Conservation (phyloP, 768 basidiomycete species). For the Amylocystis lapponica region DNA sequence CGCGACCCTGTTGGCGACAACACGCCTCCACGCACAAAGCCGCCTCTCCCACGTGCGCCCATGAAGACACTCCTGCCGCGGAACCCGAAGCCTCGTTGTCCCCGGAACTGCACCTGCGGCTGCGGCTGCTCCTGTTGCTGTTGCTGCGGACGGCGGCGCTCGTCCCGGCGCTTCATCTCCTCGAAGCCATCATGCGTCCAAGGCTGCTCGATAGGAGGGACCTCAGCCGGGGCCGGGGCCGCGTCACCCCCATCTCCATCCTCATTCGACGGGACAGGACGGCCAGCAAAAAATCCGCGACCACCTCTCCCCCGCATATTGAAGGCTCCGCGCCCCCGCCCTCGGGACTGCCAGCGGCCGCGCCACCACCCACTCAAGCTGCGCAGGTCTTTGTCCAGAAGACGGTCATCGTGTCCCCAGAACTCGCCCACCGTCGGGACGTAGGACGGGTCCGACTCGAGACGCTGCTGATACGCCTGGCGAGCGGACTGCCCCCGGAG, state of each 20-base stretch:
- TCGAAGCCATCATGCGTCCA: slow-evolving; percentile 90
- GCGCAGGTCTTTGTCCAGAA: slow-evolving; percentile 76
- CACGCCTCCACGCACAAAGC: slow-evolving; percentile 20
- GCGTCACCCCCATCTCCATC: slow-evolving; percentile 13
- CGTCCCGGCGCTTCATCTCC: slow-evolving; percentile 76
- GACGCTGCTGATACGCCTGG: slow-evolving; percentile 78
- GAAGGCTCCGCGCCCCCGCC: slow-evolving; percentile 50
- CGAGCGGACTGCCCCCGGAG: slow-evolving; percentile 59
- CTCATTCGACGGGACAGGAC: slow-evolving; percentile 8
- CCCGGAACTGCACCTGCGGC: slow-evolving; percentile 25
- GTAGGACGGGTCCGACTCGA: slow-evolving; percentile 82
- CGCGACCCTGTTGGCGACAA: slow-evolving; percentile 24
- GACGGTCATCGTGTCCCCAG: slow-evolving; percentile 92
- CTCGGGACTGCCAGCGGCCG: slow-evolving; percentile 68
- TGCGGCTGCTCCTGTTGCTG: slow-evolving; percentile 33
- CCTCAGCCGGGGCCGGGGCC: slow-evolving; percentile 19
- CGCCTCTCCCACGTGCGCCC: slow-evolving; percentile 29
- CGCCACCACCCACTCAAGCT: slow-evolving; percentile 88
- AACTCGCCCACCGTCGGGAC: slow-evolving; percentile 89
- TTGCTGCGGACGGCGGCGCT: slow-evolving; percentile 34
- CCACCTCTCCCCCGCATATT: slow-evolving; percentile 52
- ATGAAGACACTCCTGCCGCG: slow-evolving; percentile 2
- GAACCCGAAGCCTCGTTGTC: slow-evolving; percentile 27
- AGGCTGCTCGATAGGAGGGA: slow-evolving; percentile 58
- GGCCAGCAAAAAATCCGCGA: slow-evolving; percentile 34